Base-by-base conservation (phyloP, 139 green algal species). In the Chlamydomonas sphaeroides region DNA sequence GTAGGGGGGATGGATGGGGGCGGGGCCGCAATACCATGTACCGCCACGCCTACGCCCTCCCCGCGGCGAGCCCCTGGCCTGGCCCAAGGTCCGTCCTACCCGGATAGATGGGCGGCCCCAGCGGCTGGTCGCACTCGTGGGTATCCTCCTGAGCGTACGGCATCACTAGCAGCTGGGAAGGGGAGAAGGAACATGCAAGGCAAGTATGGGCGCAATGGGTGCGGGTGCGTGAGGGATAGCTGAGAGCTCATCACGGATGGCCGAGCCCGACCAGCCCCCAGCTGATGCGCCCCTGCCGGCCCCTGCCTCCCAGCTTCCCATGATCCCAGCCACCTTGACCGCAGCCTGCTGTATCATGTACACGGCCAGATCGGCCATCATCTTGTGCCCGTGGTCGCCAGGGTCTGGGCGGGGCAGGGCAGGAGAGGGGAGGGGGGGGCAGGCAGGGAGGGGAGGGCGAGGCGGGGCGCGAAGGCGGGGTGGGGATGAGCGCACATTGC, bases 301-400 rank as follows among this genome's bases (percentile, higher is more conserved):
- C n/a, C n/a, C n/a, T n/a, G n/a, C n/a, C n/a, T n/a, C n/a, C n/a
- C n/a, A n/a, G n/a, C n/a, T n/a, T n/a, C n/a, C n/a, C n/a, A n/a
- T n/a, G n/a, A n/a, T n/a, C n/a, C n/a, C n/a, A n/a, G n/a, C n/a
- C n/a, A n/a, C n/a, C n/a, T n/a, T n/a, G n/a, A 80, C 18, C 32
- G 74, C 59, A 7, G 32, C 36, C 30, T 61, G 41, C 74, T 80
- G 74, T 17, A 80, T 18, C 59, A 45, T 70, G 32, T 28, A 80
- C 38, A 80, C 74, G 41, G 59, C 74, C n/a, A 80, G 74, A n/a
- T 80, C 74, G 7, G 74, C 74, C 74, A 80, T 80, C 18, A 80
- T 39, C 74, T 80, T 80, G 57, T 80, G 74, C 28, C 59, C 74
- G 25, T 62, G 59, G 41, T 80, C 49, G n/a, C 74, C 74, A 20